These are phyloP conservation scores for Zygosaccharomyces siamensis DNA, from an alignment of 805 yeast genomes.

Conservation along the genomic window DNA sequence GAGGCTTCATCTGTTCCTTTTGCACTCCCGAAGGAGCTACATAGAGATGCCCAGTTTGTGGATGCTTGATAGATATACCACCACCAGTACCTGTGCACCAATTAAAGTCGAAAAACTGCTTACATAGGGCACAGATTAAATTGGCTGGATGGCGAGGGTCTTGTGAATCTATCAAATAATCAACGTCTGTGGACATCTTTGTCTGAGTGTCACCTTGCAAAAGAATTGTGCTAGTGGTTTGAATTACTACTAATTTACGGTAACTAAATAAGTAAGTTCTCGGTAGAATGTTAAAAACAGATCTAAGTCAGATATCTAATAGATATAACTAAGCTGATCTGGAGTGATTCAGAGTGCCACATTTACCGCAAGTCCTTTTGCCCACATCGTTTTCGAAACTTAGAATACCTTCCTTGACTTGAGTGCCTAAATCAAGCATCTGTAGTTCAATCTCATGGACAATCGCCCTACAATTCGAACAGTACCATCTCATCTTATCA, in stretches of 20 bases:
- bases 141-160: constrained; percentile 74
- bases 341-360: constrained; percentile 72
- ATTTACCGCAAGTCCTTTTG: constrained; percentile 65
- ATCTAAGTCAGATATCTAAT: background rate
- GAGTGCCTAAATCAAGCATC: constrained; percentile 81
- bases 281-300: background rate
- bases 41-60: constrained; percentile 50
- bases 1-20: constrained; percentile 79
- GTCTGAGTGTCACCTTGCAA: background rate
- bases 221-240: background rate
- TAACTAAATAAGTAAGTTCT: background rate
- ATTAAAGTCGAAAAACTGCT: constrained; percentile 67
- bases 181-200: constrained; percentile 9
- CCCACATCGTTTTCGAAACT: constrained; percentile 58
- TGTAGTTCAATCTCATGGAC: constrained; percentile 69
- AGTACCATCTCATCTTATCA: constrained; percentile 86
- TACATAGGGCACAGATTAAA: constrained; percentile 76
- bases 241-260: background rate
- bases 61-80: constrained; percentile 65
- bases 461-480: constrained; percentile 58
- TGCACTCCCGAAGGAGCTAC: constrained; percentile 96
- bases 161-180: constrained; percentile 34
- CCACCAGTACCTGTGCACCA: constrained; percentile 98
- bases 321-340: constrained; percentile 38
- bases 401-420: constrained; percentile 76